Percentiles rank a stretch among this genome's conserved stretches.
Evolutionary conservation across 495 filamentous ascomycete genomes (phyloP).

Genomic region (Ascodesmis nigricans): DNA sequence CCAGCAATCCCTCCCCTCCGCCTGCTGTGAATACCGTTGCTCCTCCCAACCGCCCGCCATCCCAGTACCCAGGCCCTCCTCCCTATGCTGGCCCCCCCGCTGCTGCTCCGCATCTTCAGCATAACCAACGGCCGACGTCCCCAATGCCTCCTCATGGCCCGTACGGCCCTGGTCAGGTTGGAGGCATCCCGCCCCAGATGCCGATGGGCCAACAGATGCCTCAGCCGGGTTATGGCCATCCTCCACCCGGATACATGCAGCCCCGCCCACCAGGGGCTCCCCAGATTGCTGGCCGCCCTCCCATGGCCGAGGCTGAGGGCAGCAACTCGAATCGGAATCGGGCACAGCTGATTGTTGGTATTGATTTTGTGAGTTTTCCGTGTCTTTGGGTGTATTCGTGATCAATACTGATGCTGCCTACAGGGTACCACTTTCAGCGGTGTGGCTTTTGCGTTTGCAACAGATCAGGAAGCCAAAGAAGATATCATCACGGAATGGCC

Average conservation of each 20-base stretch:
- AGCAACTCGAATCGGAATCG: constrained; percentile 57
- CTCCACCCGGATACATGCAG: constrained; percentile 3
- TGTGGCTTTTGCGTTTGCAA: constrained; percentile 59
- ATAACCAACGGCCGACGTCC: constrained; percentile 12
- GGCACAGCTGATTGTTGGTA: constrained; percentile 57
- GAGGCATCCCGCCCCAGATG: constrained; percentile 17
- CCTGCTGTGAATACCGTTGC: constrained; percentile 1
- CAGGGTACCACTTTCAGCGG: constrained; percentile 60
- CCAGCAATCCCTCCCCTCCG: constrained; percentile 1
- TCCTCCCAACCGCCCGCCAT: neutral
- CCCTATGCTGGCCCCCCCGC: constrained; percentile 14
- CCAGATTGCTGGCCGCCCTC: constrained; percentile 6
- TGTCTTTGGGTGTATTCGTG: neutral
- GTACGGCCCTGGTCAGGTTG: constrained; percentile 18
- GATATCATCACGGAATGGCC: constrained; percentile 69
- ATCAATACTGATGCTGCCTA: neutral
- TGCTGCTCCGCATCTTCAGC: constrained; percentile 10
- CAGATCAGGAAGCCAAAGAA: constrained; percentile 52
- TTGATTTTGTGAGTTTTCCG: constrained; percentile 45
- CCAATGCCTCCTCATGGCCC: constrained; percentile 20
- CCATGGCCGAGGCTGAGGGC: constrained; percentile 63
- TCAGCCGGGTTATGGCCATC: constrained; percentile 3
- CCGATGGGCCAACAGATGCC: constrained; percentile 11
- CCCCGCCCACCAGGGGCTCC: constrained; percentile 10
- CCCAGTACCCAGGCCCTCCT: constrained; percentile 14